Evolutionary conservation across 2,329 filamentous ascomycete genomes (phyloP).

Genomic region (Zymoseptoria tritici): DNA sequence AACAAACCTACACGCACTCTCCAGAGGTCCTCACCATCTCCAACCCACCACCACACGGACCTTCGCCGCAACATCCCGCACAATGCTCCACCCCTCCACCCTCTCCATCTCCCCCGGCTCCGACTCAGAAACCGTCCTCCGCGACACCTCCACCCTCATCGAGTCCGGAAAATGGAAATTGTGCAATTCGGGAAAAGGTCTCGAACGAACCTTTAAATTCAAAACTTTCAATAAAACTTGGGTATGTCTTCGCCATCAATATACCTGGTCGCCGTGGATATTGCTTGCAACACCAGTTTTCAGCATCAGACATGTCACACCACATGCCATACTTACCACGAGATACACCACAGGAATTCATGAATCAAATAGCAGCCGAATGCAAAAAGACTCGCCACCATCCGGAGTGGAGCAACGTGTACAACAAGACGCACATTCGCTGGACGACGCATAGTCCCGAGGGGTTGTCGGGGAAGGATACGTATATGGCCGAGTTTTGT

Average conservation of each 20-base stretch:
- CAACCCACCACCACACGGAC: neutral
- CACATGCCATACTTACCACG: no score
- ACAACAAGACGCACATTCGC: constrained; percentile 61
- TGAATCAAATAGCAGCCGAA: constrained; percentile 62
- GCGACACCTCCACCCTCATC: constrained; percentile 21
- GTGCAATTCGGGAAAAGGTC: constrained; percentile 26
- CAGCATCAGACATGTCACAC: no score
- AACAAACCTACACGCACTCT: no score
- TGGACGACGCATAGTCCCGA: constrained; percentile 66
- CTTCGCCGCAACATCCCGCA: constrained; percentile 3
- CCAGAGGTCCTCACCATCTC: no score
- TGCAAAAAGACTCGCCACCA: constrained; percentile 64
- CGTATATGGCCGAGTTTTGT: constrained; percentile 55
- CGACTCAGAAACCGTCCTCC: constrained; percentile 9
- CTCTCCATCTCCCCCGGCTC: constrained; percentile 19
- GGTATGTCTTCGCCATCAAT: no score
- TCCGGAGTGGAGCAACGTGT: constrained; percentile 71
- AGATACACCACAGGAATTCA: no score
- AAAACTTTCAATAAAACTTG: constrained; percentile 34
- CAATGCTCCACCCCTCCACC: constrained; percentile 12
- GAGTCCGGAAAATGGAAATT: constrained; percentile 27
- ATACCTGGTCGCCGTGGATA: no score
- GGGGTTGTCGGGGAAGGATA: constrained; percentile 58
- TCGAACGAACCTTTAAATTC: constrained; percentile 32
- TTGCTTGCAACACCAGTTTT: no score